phyloP scores from a whole-genome alignment of 1,139 yeast genomes.

The Pichia sp. region DNA sequence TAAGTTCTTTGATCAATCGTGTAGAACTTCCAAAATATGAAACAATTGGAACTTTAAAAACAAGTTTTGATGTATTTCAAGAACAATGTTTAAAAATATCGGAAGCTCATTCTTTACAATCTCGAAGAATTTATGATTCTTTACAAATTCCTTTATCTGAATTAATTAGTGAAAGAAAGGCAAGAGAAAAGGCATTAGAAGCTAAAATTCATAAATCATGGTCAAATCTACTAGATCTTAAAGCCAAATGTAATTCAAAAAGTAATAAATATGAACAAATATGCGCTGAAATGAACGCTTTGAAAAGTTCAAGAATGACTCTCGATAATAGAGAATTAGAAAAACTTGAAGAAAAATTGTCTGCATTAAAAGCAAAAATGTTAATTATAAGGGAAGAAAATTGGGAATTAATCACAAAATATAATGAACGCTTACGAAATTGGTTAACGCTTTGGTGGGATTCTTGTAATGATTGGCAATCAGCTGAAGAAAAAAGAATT shows the following conservation, averaged over 20 bases:
- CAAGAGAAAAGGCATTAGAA: constrained; percentile 42
- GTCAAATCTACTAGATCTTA: constrained; percentile 35
- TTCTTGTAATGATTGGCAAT: constrained; percentile 64
- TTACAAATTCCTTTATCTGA: constrained; percentile 39
- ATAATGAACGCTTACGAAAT: constrained; percentile 59
- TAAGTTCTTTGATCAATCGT: constrained; percentile 45
- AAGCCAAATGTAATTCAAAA: constrained; percentile 35
- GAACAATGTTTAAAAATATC: constrained; percentile 49
- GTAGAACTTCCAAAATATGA: constrained; percentile 51
- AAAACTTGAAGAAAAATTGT: constrained; percentile 54
- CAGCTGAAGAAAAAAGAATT: constrained; percentile 71
- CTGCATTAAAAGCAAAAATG: constrained; percentile 47
- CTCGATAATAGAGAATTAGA: constrained; percentile 77
- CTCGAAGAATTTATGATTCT: constrained; percentile 35
- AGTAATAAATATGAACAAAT: constrained; percentile 53
- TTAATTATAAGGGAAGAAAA: constrained; percentile 49
- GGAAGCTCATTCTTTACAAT: constrained; percentile 41
- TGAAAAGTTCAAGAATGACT: constrained; percentile 58
- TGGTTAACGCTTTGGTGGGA: constrained; percentile 80
- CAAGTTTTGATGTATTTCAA: constrained; percentile 53
- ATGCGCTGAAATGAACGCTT: constrained; percentile 53
- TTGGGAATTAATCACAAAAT: constrained; percentile 50
- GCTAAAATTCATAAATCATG: constrained; percentile 37
- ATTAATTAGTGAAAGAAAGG: constrained; percentile 37
- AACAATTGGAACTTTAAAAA: constrained; percentile 48